Evolutionary conservation across 73 alveolate species (phyloP), one percentile per base, ranked within the genome.

Genomic region (Tetrahymena thermophila): DNA sequence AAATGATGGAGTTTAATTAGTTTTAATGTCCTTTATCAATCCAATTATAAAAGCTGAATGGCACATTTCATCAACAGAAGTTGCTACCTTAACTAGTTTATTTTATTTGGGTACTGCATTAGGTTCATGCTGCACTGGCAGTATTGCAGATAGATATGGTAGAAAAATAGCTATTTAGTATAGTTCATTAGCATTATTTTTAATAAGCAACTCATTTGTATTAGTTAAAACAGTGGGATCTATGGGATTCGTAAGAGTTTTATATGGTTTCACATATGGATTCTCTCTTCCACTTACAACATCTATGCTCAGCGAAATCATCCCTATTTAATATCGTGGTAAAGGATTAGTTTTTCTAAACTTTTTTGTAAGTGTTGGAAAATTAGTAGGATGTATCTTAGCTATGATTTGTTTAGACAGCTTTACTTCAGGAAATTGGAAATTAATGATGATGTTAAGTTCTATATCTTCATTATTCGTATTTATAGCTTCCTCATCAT

Each of bases 281-380:
- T 95, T 95, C 84, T 85, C 97, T 37, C 93, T 95, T 50, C 97
- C 97, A 25, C 56, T 95, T 44, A 95, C 97, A 25, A 95, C 97
- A 13, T 84, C 95, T 19, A 95, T 95, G 97, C 93, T 95, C 11
- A 85, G 95, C 23, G 97, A 95, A 89, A 95, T 95, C 17, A 95
- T 94, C 10, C 94, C 97, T 7, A 93, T 94, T 35, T 55, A 85
- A 55, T 93, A 85, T 34, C 56, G 97, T 25, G 97, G 97, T 34
- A 95, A 94, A 95, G 93, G 93, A 83, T 95, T 95, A 95, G 94
- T 95, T 21, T 56, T 89, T 50, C 93, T 95, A 16, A 95, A 95
- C 55, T 95, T 95, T 93, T 95, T 95, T 89, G 97, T 95, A 35
- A 85, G 95, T 10, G 58, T 95, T 11, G 97, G 97, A 35, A 95